Conservation (phyloP, 257 asterid species). For the Linderniella brevidens region DNA sequence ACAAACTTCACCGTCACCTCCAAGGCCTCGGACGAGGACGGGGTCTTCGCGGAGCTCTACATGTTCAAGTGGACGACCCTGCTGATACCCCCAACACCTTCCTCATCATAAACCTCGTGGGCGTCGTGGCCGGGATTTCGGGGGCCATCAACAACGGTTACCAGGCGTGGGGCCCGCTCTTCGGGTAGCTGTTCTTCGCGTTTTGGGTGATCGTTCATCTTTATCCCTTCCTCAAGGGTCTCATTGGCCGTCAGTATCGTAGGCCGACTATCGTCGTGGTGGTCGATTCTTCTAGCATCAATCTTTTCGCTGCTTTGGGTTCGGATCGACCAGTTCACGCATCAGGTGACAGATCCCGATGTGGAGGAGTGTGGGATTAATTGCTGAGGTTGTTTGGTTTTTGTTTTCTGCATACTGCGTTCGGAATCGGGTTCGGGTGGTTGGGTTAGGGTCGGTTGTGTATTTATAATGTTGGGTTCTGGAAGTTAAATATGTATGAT, state of each 20-base stretch:
- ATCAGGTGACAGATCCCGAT: slow-evolving; percentile 75
- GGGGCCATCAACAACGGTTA: slow-evolving; percentile 89
- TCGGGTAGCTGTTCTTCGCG: slow-evolving; percentile 76
- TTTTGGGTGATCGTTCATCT: slow-evolving; percentile 97
- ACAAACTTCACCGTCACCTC: too few relatives aligned
- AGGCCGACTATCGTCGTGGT: slow-evolving; percentile 88
- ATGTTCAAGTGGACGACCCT: slow-evolving; percentile 96
- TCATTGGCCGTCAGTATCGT: slow-evolving; percentile 87
- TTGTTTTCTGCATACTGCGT: too few relatives aligned
- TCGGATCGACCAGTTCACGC: slow-evolving; percentile 77
- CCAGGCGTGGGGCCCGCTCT: too few relatives aligned
- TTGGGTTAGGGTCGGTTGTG: too few relatives aligned
- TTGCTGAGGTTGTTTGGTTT: too few relatives aligned
- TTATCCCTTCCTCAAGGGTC: slow-evolving; percentile 92
- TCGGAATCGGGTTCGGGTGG: too few relatives aligned
- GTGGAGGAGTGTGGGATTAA: slow-evolving; percentile 69
- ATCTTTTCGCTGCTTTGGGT: slow-evolving; percentile 90
- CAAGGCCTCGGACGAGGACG: slow-evolving; percentile 85
- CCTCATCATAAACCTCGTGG: slow-evolving; percentile 73
- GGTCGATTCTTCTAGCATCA: slow-evolving; percentile 93
- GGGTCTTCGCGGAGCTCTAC: slow-evolving; percentile 83
- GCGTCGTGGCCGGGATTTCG: slow-evolving; percentile 85
- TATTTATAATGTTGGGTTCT: too few relatives aligned
- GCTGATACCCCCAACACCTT: slow-evolving; percentile 94
- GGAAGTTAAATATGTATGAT: too few relatives aligned